A percentile compares a stretch with the other conserved stretches of the same genome.
Evolutionary conservation across 495 filamentous ascomycete species (phyloP).

Genomic region (Aspergillus egyptiacus): DNA sequence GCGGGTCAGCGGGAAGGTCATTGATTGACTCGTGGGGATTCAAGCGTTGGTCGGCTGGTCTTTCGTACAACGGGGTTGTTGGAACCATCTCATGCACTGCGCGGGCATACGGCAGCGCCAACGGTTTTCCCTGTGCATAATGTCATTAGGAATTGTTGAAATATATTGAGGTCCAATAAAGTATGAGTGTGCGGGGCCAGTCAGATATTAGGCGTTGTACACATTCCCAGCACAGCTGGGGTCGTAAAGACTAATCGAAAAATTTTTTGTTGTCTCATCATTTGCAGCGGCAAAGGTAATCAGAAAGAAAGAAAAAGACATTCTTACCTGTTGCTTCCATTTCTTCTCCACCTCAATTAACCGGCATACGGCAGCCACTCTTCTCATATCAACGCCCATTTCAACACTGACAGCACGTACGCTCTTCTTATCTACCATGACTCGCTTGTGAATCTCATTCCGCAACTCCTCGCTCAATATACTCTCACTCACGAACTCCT

Average conservation of each 20-base stretch:
- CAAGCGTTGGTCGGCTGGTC: slow-evolving; percentile 16
- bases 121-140: slow-evolving; percentile 59
- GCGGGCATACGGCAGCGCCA: slow-evolving; percentile 69
- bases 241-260: slow-evolving; percentile 99
- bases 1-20: slow-evolving; percentile 76
- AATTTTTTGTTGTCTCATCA: slow-evolving; percentile 67
- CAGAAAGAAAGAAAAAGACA: slow-evolving; percentile 25
- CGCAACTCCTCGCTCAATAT: slow-evolving; percentile 73
- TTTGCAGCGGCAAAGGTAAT: slow-evolving; percentile 24
- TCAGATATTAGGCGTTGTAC: slow-evolving; percentile 53
- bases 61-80: slow-evolving; percentile 35
- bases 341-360: slow-evolving; percentile 82
- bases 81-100: slow-evolving; percentile 81
- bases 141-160: slow-evolving; percentile 12
- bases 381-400: slow-evolving; percentile 72
- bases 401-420: slow-evolving; percentile 74
- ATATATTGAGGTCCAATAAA: slow-evolving; percentile 5
- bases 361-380: slow-evolving; percentile 83
- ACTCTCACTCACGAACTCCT: slow-evolving; percentile 59
- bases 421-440: slow-evolving; percentile 58
- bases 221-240: slow-evolving; percentile 49
- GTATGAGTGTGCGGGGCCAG: slow-evolving; percentile 12
- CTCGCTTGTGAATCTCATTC: slow-evolving; percentile 64
- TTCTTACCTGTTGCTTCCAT: slow-evolving; percentile 63
- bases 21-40: slow-evolving; percentile 77